Evolutionary conservation across 163 green algal genomes (phyloP), one percentile per base, ranked within the genome.

Genomic region (Scenedesmus sp.): DNA sequence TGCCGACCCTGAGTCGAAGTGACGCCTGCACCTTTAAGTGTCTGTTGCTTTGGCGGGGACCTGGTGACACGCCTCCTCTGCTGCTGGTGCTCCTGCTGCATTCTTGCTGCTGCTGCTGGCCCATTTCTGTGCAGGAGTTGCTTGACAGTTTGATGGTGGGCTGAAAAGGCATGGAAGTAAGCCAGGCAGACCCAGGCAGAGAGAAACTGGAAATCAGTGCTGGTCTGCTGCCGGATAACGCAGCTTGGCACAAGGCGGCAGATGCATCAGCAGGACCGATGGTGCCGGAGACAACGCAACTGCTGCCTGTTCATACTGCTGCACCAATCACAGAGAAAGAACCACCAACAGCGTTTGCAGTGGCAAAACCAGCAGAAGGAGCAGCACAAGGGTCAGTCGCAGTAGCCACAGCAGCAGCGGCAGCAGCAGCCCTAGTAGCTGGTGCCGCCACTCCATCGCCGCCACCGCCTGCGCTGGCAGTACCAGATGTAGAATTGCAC

Each of bases 351-450:
- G 40, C 30, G 40, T 33, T 42, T 43, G 1, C 7, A 22, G 43
- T 5, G n/a, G 9, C 80, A 86, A 33, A 4, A 18, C 0, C 3
- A 37, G 44, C 26, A 42, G 3, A 33, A 56, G 44, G 26, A 1
- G 7, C 26, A 61, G 43, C 80, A 86, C 26, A 43, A n/a, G 22
- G 26, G 42, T n/a, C 44, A 86, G n/a, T n/a, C n/a, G n/a, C n/a
- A n/a, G n/a, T n/a, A n/a, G n/a, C n/a, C n/a, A n/a, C n/a, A n/a
- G 46, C 80, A 86, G 80, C 80, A 86, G 46, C 35, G 6, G 35
- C 72, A 81, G 72, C 72, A 81, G 35, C 72, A 86, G 12, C 7
- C 4, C 80, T 42, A 68, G n/a, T 26, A 86, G n/a, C 68, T 40
- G 68, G n/a, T 37, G n/a, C n/a, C 37, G 68, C 1, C n/a, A 37